phyloP scores from a whole-genome alignment of 306 rosid species.

The Vigna angularis region DNA sequence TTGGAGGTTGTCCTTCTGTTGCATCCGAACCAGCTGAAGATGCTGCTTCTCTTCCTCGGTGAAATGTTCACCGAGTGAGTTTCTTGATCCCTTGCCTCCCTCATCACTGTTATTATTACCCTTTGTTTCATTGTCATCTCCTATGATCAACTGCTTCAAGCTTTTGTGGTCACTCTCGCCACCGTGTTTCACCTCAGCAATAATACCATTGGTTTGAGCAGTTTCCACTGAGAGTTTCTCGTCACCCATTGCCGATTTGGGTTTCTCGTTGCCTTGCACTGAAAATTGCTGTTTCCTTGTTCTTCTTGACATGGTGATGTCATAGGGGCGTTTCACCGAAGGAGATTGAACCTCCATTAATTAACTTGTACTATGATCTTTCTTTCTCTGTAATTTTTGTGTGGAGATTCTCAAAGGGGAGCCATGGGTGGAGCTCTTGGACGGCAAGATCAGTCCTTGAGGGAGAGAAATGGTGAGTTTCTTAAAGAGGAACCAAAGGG shows the following conservation, averaged over 20 bases:
- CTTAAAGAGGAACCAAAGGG: slow-evolving; percentile 60
- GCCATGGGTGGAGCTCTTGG: slow-evolving; percentile 19
- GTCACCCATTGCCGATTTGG: neutral
- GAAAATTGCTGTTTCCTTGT: slow-evolving; percentile 59
- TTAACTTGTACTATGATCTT: neutral
- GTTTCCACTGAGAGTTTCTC: neutral
- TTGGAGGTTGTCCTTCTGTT: slow-evolving; percentile 55
- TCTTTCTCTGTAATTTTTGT: slow-evolving; percentile 4
- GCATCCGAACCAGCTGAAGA: slow-evolving; percentile 66
- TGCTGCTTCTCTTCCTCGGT: slow-evolving; percentile 69
- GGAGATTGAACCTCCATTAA: slow-evolving; percentile 66
- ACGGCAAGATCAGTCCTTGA: neutral
- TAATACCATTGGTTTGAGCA: neutral
- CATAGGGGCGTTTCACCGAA: slow-evolving; percentile 60
- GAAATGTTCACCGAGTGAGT: slow-evolving; percentile 74
- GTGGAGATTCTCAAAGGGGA: slow-evolving; percentile 8
- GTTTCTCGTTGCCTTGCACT: slow-evolving; percentile 42
- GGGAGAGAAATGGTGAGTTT: slow-evolving; percentile 42
- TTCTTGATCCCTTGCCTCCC: slow-evolving; percentile 47
- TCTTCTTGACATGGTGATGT: slow-evolving; percentile 84
- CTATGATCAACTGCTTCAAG: slow-evolving; percentile 75
- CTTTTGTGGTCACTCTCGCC: slow-evolving; percentile 59
- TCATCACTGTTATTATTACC: neutral
- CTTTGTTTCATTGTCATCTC: slow-evolving; percentile 44
- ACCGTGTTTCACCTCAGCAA: slow-evolving; percentile 35